Base-by-base conservation (phyloP, 176 grass and related monocot genomes). In the Carex cristatella region DNA sequence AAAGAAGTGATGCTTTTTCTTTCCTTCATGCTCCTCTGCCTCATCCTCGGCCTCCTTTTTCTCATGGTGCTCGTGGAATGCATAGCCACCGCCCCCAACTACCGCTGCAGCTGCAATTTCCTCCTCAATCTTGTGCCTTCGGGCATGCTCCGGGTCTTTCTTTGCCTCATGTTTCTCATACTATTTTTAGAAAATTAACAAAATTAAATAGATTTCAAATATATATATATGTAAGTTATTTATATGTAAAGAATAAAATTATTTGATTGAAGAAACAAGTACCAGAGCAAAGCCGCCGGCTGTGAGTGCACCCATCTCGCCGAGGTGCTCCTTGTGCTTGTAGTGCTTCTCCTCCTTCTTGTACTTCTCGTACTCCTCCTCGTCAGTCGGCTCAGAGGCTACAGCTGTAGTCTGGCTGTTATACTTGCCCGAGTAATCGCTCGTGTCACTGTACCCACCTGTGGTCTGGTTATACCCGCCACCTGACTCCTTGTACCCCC, bases 161-260 rank as follows among this genome's bases (percentile, higher is more conserved):
- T 97, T 97, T 11, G 84, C 84, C 89, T 97, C 86, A 60, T 97
- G 92, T 85, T 93, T 94, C 92, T 97, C 94, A 79, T 97, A 93
- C 94, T 97, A 61, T 48, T 65, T 73, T 37, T 19, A 61, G 31
- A 7, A 28, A 30, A 27, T 23, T 23, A 23, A 9, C 44, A 46
- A 64, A 64, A 30, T 28, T 44, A n/a, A 46, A 46, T n/a, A 19
- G 15, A 40, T n/a, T 71, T 42, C 33, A 66, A 33, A 46, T 10
- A 49, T 8, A 49, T 8, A 49, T 10, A 49, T 10, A 70, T 5
- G 7, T 11, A 38, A 38, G 30, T 70, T 70, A 40, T 70, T 40
- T 70, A 35, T 31, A 55, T 55, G 11, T 49, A 5, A 53, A 80
- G 5, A 60, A 80, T 38, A 28, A 74, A 38, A 84, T 5, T 10